Conservation (phyloP, 768 basidiomycete species). For the Suillus bovinus region DNA sequence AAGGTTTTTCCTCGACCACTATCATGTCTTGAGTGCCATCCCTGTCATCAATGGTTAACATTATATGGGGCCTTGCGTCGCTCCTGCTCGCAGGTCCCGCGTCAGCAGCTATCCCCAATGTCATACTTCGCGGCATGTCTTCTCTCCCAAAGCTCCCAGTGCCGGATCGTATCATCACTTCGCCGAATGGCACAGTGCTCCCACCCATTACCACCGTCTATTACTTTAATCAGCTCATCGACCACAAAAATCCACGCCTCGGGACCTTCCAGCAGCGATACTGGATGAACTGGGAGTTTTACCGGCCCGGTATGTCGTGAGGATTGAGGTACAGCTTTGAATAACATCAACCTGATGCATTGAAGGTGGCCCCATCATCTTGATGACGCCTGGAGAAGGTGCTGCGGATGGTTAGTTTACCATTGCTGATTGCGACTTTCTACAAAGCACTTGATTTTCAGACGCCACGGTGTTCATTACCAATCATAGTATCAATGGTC, state of each 20-base stretch:
- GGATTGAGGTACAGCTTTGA: background rate
- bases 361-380: conserved; percentile 28
- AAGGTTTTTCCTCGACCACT: background rate
- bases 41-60: background rate
- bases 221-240: conserved; percentile 35
- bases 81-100: background rate
- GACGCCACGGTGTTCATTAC: conserved; percentile 52
- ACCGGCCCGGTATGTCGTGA: conserved; percentile 45
- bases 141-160: conserved; percentile 17
- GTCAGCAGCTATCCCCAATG: conserved; percentile 18
- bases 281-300: conserved; percentile 70
- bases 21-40: background rate
- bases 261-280: conserved; percentile 78
- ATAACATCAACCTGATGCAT: background rate
- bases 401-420: conserved; percentile 44
- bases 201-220: conserved; percentile 31
- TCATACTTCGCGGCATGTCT: conserved; percentile 22
- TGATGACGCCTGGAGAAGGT: conserved; percentile 60
- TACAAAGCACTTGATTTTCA: conserved; percentile 8
- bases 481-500: conserved; percentile 62
- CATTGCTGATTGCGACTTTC: background rate
- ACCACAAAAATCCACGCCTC: conserved; percentile 52
- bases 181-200: conserved; percentile 26
- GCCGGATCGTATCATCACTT: conserved; percentile 13
- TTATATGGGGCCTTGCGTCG: background rate